A percentile compares a stretch with the other conserved stretches of the same genome.
phyloP scores from a whole-genome alignment of 148 eudicot species.

The Rhododendron henanense region DNA sequence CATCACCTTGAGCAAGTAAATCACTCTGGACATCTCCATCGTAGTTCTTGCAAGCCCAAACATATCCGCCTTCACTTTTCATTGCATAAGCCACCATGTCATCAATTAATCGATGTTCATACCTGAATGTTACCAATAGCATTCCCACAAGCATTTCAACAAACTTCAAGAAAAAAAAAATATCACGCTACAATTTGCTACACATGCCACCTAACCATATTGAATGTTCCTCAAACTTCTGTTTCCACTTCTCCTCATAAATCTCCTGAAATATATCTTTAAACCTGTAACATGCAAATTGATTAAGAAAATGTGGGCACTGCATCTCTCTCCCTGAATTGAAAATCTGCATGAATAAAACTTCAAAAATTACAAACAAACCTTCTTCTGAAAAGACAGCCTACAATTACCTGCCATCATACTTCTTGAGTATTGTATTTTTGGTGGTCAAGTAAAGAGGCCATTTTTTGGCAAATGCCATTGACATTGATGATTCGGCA shows the following conservation, averaged over 20 bases:
- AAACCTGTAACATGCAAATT: conserved; percentile 37
- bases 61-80: conserved; percentile 76
- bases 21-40: conserved; percentile 84
- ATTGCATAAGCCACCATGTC: conserved; percentile 81
- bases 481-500: conserved; percentile 72
- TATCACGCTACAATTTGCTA: not conserved
- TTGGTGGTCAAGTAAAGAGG: conserved; percentile 75
- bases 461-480: conserved; percentile 69
- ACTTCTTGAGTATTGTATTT: conserved; percentile 72
- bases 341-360: not conserved
- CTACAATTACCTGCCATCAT: conserved; percentile 65
- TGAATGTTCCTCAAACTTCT: conserved; percentile 64
- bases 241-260: conserved; percentile 69
- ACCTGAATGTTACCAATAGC: conserved; percentile 35
- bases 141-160: conserved; percentile 2
- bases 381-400: not conserved
- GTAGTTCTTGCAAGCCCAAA: conserved; percentile 84
- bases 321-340: not conserved
- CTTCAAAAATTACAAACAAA: not conserved
- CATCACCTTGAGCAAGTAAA: conserved; percentile 76
- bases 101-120: conserved; percentile 77
- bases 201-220: conserved; percentile 47
- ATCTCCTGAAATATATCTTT: conserved; percentile 77
- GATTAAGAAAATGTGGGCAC: not conserved
- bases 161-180: conserved; percentile 2